phyloP scores from a whole-genome alignment of 2,329 filamentous ascomycete genomes.

The Tolypocladium capitatum region DNA sequence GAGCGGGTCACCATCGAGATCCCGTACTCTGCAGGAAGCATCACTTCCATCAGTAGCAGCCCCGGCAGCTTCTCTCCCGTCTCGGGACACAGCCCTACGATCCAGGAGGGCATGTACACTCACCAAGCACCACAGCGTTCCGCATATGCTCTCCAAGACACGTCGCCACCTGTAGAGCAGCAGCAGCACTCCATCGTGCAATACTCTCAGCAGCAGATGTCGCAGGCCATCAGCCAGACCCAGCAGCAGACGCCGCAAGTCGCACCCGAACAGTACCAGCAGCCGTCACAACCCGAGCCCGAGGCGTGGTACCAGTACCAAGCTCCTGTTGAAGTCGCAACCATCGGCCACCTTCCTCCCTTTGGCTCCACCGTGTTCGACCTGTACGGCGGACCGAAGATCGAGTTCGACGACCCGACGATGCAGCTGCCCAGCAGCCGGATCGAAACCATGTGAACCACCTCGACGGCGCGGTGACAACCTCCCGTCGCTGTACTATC shows the following conservation, averaged over 20 bases:
- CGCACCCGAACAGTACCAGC: constrained; percentile 19
- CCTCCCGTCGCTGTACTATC: not conserved
- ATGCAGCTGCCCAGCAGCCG: constrained; percentile 47
- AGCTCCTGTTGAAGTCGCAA: constrained; percentile 41
- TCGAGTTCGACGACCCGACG: constrained; percentile 43
- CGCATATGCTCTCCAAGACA: constrained; percentile 32
- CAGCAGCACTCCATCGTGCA: constrained; percentile 25
- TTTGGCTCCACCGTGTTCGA: constrained; percentile 38
- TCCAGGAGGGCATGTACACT: constrained; percentile 43
- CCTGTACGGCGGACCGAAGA: constrained; percentile 37
- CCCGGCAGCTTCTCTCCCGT: constrained; percentile 44
- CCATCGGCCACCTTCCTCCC: constrained; percentile 36
- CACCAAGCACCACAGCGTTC: constrained; percentile 36
- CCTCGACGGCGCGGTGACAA: not conserved
- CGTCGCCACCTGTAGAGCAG: constrained; percentile 35
- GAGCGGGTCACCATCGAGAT: constrained; percentile 36
- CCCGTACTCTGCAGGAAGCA: constrained; percentile 33
- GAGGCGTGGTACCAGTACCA: constrained; percentile 47
- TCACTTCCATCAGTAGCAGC: constrained; percentile 42
- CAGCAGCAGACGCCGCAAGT: constrained; percentile 13
- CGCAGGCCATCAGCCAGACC: constrained; percentile 23
- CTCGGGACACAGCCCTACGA: constrained; percentile 38
- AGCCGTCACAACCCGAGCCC: constrained; percentile 26
- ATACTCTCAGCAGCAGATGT: constrained; percentile 29
- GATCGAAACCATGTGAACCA: constrained; percentile 38